Evolutionary conservation across 441 rosid species (phyloP).

Genomic region (Manihot esculenta): DNA sequence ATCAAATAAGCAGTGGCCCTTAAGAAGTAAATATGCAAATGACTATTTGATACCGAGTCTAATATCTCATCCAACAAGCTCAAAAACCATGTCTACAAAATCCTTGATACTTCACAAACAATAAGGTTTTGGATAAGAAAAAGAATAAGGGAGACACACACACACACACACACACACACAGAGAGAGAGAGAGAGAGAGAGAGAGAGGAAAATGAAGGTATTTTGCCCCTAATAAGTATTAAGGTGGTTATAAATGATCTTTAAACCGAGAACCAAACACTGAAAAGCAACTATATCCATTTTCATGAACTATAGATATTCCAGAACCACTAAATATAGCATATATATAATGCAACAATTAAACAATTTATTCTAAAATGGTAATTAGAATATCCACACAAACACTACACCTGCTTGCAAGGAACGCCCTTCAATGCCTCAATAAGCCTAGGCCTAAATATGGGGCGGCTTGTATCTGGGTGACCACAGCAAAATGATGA

Average conservation of each 20-base stretch:
- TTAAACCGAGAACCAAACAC: neutral
- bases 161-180: too few species aligned
- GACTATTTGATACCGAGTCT: neutral
- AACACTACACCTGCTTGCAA: conserved; percentile 66
- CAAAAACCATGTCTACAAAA: neutral
- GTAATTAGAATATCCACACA: neutral
- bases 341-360: neutral
- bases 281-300: neutral
- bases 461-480: conserved; percentile 69
- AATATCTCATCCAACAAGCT: neutral
- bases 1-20: neutral
- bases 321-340: neutral
- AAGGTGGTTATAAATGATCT: neutral
- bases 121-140: neutral
- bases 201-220: too few species aligned
- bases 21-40: neutral
- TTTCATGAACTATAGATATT: neutral
- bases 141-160: too few species aligned
- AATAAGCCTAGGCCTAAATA: conserved; percentile 83
- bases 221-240: too few species aligned
- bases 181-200: too few species aligned
- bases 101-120: neutral
- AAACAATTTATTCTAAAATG: neutral
- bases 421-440: conserved; percentile 76
- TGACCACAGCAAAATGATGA: conserved; percentile 91